A percentile compares a stretch with the other conserved stretches of the same genome.
These are phyloP conservation scores for Suillus placidus DNA, from an alignment of 768 basidiomycete species.

Conservation along the genomic window DNA sequence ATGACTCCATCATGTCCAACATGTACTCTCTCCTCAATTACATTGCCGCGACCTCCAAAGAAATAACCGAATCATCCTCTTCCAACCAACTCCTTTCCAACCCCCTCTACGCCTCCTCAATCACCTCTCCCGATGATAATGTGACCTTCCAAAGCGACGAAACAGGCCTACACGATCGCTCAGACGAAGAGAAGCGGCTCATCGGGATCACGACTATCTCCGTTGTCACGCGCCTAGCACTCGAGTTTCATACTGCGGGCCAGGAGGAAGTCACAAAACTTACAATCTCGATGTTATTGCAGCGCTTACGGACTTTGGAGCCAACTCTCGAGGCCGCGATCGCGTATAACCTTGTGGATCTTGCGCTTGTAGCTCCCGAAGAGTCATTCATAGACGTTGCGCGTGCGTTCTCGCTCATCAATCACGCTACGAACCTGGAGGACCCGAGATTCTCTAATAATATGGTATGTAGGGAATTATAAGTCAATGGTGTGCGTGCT, in stretches of 20 bases:
- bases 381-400: slow-evolving; percentile 83
- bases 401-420: slow-evolving; percentile 80
- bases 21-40: slow-evolving; percentile 97
- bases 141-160: slow-evolving; percentile 61
- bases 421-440: slow-evolving; percentile 84
- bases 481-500: neutral
- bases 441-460: slow-evolving; percentile 89
- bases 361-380: slow-evolving; percentile 79
- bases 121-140: slow-evolving; percentile 44
- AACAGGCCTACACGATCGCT: slow-evolving; percentile 62
- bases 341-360: slow-evolving; percentile 87
- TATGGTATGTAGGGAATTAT: slow-evolving; percentile 54
- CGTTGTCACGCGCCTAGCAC: slow-evolving; percentile 82
- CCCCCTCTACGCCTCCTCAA: slow-evolving; percentile 39
- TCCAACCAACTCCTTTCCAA: slow-evolving; percentile 46
- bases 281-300: slow-evolving; percentile 90
- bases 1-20: slow-evolving; percentile 90
- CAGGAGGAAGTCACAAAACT: slow-evolving; percentile 87
- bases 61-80: slow-evolving; percentile 56
- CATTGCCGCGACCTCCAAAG: slow-evolving; percentile 82
- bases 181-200: slow-evolving; percentile 83
- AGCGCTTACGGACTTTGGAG: slow-evolving; percentile 83
- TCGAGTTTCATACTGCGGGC: slow-evolving; percentile 63
- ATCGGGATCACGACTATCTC: slow-evolving; percentile 91
- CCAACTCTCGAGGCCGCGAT: slow-evolving; percentile 90